phyloP scores from a whole-genome alignment of 208 protist species.

The Leishmania guyanensis region DNA sequence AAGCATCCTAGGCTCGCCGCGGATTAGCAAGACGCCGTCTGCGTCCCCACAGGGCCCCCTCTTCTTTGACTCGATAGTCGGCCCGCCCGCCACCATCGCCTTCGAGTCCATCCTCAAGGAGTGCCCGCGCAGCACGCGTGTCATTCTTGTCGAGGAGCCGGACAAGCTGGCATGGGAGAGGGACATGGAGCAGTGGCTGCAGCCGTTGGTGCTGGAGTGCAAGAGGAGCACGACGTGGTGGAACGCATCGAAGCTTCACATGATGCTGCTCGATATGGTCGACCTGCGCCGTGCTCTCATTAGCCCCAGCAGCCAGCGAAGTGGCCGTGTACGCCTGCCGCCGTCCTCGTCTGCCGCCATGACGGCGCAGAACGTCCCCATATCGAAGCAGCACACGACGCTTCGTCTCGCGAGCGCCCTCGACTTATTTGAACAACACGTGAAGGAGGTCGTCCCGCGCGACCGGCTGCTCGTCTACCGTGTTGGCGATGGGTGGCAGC shows the following conservation, averaged over 20 bases:
- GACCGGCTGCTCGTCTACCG: slow-evolving; percentile 84
- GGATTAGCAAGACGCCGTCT: neutral
- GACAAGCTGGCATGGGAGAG: slow-evolving; percentile 78
- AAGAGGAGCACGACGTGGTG: slow-evolving; percentile 21
- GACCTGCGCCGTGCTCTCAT: slow-evolving; percentile 42
- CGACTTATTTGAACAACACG: slow-evolving; percentile 75
- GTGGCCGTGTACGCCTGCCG: slow-evolving; percentile 6
- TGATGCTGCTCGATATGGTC: slow-evolving; percentile 62
- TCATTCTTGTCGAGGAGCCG: slow-evolving; percentile 81
- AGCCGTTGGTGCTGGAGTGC: slow-evolving; percentile 46
- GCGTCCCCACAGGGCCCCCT: neutral
- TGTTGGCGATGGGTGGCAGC: slow-evolving; percentile 75
- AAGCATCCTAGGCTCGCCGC: neutral
- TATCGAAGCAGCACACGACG: slow-evolving; percentile 26
- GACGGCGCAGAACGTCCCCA: slow-evolving; percentile 34
- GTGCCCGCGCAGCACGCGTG: slow-evolving; percentile 77
- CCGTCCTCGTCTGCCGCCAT: slow-evolving; percentile 17
- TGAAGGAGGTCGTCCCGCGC: slow-evolving; percentile 66
- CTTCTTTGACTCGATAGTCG: slow-evolving; percentile 73
- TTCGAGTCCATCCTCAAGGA: slow-evolving; percentile 76
- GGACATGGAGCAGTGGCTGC: slow-evolving; percentile 55
- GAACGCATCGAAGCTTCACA: slow-evolving; percentile 40
- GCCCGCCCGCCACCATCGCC: slow-evolving; percentile 77
- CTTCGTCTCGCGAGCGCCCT: slow-evolving; percentile 49
- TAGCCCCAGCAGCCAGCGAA: slow-evolving; percentile 13